Evolutionary conservation across 768 basidiomycete species (phyloP).

Genomic region (Dentipellis fragilis): DNA sequence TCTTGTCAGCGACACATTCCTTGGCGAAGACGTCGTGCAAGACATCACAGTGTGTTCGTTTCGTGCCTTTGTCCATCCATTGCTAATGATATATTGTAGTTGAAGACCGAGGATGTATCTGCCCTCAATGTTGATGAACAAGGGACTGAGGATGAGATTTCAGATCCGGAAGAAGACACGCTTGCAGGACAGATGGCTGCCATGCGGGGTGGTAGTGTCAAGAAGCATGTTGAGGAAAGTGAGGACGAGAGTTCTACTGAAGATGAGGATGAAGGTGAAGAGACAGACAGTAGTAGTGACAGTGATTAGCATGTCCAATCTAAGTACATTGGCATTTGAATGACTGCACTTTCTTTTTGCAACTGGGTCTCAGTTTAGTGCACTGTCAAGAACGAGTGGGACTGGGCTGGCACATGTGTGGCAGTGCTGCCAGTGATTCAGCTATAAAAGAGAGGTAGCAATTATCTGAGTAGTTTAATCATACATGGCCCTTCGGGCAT

Average conservation of each 20-base stretch:
- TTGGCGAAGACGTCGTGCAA: conserved; percentile 65
- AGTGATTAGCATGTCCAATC: conserved; percentile 26
- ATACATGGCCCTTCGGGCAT: too few relatives aligned
- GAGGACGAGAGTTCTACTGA: conserved; percentile 44
- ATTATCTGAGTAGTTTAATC: too few relatives aligned
- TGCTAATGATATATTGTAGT: conserved; percentile 30
- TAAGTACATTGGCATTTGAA: too few relatives aligned
- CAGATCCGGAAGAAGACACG: conserved; percentile 94
- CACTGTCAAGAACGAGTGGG: too few relatives aligned
- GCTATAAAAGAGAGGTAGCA: too few relatives aligned
- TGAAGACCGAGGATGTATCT: conserved; percentile 73
- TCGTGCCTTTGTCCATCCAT: neutral
- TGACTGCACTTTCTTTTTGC: too few relatives aligned
- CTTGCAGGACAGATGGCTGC: conserved; percentile 96
- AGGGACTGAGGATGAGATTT: conserved; percentile 83
- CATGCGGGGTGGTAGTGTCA: conserved; percentile 84
- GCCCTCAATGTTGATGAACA: conserved; percentile 46
- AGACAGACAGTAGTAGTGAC: conserved; percentile 42
- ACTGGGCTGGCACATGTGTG: too few relatives aligned
- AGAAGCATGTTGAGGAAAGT: conserved; percentile 42
- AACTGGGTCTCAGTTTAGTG: too few relatives aligned
- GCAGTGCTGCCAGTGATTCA: too few relatives aligned
- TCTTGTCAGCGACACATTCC: conserved; percentile 79
- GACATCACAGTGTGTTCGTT: conserved; percentile 58
- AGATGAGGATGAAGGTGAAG: conserved; percentile 42